phyloP scores from a whole-genome alignment of 352 stramenopile genomes.

The Aphanomyces euteiches region DNA sequence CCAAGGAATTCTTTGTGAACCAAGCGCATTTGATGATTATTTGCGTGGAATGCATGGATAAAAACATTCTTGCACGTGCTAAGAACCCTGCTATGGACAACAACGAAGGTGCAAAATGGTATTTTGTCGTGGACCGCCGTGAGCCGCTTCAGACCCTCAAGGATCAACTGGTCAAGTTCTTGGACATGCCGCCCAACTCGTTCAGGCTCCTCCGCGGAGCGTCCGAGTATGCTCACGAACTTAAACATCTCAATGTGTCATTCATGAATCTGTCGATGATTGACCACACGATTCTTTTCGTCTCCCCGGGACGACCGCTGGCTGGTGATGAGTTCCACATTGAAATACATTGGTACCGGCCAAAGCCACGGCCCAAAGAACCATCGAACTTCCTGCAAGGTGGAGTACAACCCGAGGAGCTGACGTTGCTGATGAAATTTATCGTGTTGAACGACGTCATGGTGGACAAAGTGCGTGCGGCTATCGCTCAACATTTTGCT shows the following conservation, averaged over 20 bases:
- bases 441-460: constrained; percentile 72
- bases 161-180: constrained; percentile 46
- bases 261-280: constrained; percentile 70
- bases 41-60: constrained; percentile 50
- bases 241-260: constrained; percentile 74
- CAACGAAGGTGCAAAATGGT: constrained; percentile 36
- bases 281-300: constrained; percentile 62
- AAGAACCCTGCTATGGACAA: background rate
- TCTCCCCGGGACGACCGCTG: constrained; percentile 58
- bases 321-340: constrained; percentile 75
- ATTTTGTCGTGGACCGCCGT: constrained; percentile 64
- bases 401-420: constrained; percentile 48
- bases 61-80: background rate
- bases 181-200: constrained; percentile 44
- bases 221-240: constrained; percentile 64
- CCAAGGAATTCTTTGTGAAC: constrained; percentile 63
- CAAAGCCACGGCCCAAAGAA: background rate
- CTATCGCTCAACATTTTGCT: constrained; percentile 45
- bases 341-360: constrained; percentile 55
- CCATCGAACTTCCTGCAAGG: constrained; percentile 40
- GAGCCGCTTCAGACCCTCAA: constrained; percentile 63
- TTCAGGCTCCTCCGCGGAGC: constrained; percentile 79
- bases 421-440: constrained; percentile 55
- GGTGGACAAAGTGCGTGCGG: constrained; percentile 62
- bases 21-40: constrained; percentile 76